A percentile compares a stretch with the other conserved stretches of the same genome.
Conservation (phyloP, 768 basidiomycete species). For the Lyophyllum atratum region DNA sequence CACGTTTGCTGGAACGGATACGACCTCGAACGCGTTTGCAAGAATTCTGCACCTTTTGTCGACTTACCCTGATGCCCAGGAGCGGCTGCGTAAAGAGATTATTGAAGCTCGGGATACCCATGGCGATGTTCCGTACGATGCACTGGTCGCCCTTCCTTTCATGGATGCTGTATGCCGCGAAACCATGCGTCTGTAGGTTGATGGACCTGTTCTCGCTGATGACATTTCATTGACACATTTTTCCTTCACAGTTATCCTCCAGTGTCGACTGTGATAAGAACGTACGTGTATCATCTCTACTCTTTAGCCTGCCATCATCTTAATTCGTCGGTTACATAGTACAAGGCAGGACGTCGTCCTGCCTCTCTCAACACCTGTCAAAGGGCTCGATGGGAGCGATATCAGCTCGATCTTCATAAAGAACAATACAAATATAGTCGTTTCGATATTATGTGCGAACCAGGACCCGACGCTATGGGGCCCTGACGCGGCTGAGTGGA, state of each 20-base stretch:
- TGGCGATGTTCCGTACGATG: conserved; percentile 24
- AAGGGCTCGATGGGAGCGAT: conserved; percentile 22
- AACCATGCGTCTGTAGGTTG: conserved; percentile 31
- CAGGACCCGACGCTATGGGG: conserved; percentile 41
- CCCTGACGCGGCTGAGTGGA: conserved; percentile 39
- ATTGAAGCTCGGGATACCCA: conserved; percentile 8
- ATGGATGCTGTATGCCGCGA: conserved; percentile 36
- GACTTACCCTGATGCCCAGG: conserved; percentile 24
- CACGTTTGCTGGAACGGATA: conserved; percentile 28
- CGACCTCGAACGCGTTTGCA: conserved; percentile 25
- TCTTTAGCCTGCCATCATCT: not conserved
- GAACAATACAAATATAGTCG: conserved; percentile 29
- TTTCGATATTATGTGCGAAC: conserved; percentile 38
- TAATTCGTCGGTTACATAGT: conserved; percentile 2
- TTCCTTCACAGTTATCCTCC: conserved; percentile 21
- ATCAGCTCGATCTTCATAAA: conserved; percentile 31
- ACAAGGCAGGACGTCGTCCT: conserved; percentile 30
- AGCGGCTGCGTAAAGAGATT: conserved; percentile 25
- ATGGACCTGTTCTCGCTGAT: not conserved
- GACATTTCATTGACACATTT: not conserved
- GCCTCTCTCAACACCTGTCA: conserved; percentile 31
- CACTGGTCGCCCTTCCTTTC: conserved; percentile 25
- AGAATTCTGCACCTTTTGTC: conserved; percentile 25
- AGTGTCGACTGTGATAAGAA: conserved; percentile 20
- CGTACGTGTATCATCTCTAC: not conserved